phyloP scores from a whole-genome alignment of 768 basidiomycete genomes.

The Harrya chromipes region DNA sequence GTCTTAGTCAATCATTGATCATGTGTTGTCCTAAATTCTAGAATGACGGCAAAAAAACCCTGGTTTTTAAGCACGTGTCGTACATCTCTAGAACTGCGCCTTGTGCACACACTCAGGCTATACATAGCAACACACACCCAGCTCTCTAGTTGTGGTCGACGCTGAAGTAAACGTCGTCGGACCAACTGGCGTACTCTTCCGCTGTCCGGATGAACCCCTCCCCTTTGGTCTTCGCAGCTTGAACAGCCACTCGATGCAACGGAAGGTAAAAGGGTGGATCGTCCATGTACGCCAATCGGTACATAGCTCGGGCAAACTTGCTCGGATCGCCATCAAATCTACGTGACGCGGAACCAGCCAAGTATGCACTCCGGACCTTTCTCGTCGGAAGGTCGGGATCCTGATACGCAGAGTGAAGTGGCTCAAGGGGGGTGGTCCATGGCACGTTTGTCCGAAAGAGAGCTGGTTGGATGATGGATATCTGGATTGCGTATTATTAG shows the following conservation, averaged over 20 bases:
- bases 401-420: constrained; percentile 21
- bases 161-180: constrained; percentile 22
- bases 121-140: not conserved
- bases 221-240: constrained; percentile 22
- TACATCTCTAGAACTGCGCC: not conserved
- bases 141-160: constrained; percentile 6
- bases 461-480: constrained; percentile 25
- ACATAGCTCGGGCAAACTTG: constrained; percentile 21
- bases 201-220: constrained; percentile 19
- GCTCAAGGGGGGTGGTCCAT: constrained; percentile 1
- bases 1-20: not conserved
- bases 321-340: constrained; percentile 18
- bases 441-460: constrained; percentile 16
- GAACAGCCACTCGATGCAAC: constrained; percentile 22
- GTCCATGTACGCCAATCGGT: constrained; percentile 17
- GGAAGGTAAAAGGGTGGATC: constrained; percentile 25
- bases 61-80: too few relatives aligned
- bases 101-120: not conserved
- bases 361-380: constrained; percentile 6
- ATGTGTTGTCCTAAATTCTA: not conserved
- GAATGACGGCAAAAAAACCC: not conserved
- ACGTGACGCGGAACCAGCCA: constrained; percentile 2
- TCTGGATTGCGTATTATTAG: constrained; percentile 7
- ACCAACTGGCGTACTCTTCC: constrained; percentile 28
- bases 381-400: constrained; percentile 18